phyloP scores from a whole-genome alignment of 2,329 filamentous ascomycete species.

The Phaeosphaeria sp. region DNA sequence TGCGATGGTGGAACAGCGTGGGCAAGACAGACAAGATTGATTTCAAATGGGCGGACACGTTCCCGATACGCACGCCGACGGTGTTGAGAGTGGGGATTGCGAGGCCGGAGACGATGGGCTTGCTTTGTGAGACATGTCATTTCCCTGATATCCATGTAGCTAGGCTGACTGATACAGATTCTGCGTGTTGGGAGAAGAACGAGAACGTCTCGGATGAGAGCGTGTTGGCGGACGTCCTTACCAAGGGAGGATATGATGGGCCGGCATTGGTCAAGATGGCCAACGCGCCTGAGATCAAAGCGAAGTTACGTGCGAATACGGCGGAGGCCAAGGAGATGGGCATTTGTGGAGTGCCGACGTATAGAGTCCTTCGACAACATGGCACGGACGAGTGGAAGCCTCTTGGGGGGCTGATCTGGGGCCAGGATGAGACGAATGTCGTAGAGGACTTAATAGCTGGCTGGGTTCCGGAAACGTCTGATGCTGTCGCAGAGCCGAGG shows the following conservation, averaged over 20 bases:
- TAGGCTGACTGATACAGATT: conserved; percentile 20
- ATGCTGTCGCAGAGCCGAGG: conserved; percentile 11
- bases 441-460: conserved; percentile 44
- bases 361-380: conserved; percentile 31
- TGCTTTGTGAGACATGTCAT: conserved; percentile 31
- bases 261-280: conserved; percentile 31
- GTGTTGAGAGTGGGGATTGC: conserved; percentile 39
- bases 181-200: conserved; percentile 43
- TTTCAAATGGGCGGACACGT: conserved; percentile 39
- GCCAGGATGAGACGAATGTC: conserved; percentile 42
- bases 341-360: conserved; percentile 44
- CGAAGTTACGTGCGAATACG: conserved; percentile 33
- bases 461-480: conserved; percentile 26
- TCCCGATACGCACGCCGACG: conserved; percentile 44
- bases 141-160: background rate
- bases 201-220: conserved; percentile 34
- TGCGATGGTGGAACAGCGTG: conserved; percentile 41
- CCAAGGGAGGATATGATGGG: conserved; percentile 36
- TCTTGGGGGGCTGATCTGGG: conserved; percentile 39
- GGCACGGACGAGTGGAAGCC: conserved; percentile 17
- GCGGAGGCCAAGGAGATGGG: conserved; percentile 39
- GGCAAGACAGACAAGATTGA: conserved; percentile 29
- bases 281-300: conserved; percentile 30
- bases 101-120: conserved; percentile 24
- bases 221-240: conserved; percentile 29